phyloP scores from a whole-genome alignment of 2,329 filamentous ascomycete genomes.

The Cyanodermella asteris region DNA sequence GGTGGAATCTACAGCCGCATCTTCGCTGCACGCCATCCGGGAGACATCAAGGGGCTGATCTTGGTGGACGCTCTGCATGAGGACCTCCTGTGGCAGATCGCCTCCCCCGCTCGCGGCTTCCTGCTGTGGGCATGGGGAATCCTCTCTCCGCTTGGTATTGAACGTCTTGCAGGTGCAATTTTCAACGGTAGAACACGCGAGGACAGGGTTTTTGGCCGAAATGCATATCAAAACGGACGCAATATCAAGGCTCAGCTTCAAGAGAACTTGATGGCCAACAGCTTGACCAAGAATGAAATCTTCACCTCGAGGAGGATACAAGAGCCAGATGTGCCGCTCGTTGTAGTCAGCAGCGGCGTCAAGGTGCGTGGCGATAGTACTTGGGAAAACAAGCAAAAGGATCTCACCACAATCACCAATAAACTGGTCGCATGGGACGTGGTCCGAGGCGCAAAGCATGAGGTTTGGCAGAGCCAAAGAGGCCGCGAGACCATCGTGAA shows the following conservation, averaged over 20 bases:
- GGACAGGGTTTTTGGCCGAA: slow-evolving; percentile 67
- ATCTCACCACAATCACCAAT: slow-evolving; percentile 58
- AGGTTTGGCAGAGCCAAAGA: slow-evolving; percentile 59
- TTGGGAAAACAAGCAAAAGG: slow-evolving; percentile 73
- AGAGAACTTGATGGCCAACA: slow-evolving; percentile 71
- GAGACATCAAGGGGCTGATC: slow-evolving; percentile 54
- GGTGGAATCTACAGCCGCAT: slow-evolving; percentile 80
- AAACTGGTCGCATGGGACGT: slow-evolving; percentile 71
- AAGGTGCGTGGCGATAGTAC: slow-evolving; percentile 41
- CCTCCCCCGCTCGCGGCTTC: slow-evolving; percentile 51
- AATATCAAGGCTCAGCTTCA: slow-evolving; percentile 80
- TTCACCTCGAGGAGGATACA: slow-evolving; percentile 60
- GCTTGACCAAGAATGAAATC: slow-evolving; percentile 67
- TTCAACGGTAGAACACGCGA: slow-evolving; percentile 60
- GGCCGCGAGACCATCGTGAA: slow-evolving; percentile 60
- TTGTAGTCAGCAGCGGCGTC: slow-evolving; percentile 62
- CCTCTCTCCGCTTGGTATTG: slow-evolving; percentile 67
- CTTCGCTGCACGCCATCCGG: slow-evolving; percentile 64
- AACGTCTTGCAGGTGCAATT: slow-evolving; percentile 57
- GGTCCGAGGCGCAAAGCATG: slow-evolving; percentile 61
- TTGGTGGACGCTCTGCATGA: slow-evolving; percentile 81
- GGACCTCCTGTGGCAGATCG: slow-evolving; percentile 51
- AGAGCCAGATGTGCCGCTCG: slow-evolving; percentile 49
- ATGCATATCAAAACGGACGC: slow-evolving; percentile 59
- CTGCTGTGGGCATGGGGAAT: slow-evolving; percentile 68